Evolutionary conservation across 2,329 filamentous ascomycete genomes (phyloP), one percentile per base, ranked within the genome.

Genomic region (Penicillium paneum): DNA sequence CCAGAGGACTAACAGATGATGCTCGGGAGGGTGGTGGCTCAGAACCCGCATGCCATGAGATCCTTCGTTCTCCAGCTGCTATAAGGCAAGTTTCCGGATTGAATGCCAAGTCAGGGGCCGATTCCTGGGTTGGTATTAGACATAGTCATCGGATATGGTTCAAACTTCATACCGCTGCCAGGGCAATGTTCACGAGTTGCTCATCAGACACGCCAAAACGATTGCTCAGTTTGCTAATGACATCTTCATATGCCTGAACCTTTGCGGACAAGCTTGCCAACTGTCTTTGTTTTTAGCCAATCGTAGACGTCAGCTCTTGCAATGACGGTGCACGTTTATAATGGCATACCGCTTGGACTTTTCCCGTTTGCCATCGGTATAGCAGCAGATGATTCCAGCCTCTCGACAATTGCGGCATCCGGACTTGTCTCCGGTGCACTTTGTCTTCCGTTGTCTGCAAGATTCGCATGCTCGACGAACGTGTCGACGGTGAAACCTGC

Each of bases 361-460:
- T 55, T 77, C 76, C 60, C 75, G 64, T 62, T 77, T 78, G 6
- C 75, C 75, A 63, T 76, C 75, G 13, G 74, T 76, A 60, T 78
- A 78, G 52, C 69, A 73, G 57, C 76, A 78, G 34, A 70, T 65
- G 24, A 76, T 71, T n/a, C 71, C 72, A 43, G 72, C 71, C 47
- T 77, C 74, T 41, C 70, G 65, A 54, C 76, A 78, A 50, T 77
- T 76, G 40, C 71, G 66, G 40, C 76, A 78, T 4, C 71, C 69
- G 29, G 74, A 74, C 49, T 73, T 71, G 50, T 78, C 75, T 17
- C 76, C 76, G 26, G 73, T 75, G 55, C 76, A 78, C 61, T 77
- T 78, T 34, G 73, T 77, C 60, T 78, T 78, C 40, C 74, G 69
- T 53, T 73, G 69, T 21, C 76, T 69, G 56, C 76, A 78, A n/a